A percentile compares a stretch with the other conserved stretches of the same genome.
Evolutionary conservation across 192 early-diverging fungal species (phyloP).

Genomic region (Podila epicladia): DNA sequence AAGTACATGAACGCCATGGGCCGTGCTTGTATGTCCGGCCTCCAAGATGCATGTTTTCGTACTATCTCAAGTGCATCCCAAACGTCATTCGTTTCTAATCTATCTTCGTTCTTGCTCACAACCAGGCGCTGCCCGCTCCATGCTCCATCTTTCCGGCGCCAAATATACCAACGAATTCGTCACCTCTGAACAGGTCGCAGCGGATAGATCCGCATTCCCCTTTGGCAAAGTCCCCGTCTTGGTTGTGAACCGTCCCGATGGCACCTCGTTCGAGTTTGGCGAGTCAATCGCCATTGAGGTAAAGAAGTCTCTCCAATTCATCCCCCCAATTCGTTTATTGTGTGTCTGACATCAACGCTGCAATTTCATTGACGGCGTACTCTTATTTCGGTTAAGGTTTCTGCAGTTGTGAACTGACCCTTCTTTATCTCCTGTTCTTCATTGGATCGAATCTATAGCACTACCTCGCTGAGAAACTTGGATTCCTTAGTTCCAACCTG

Average conservation of each 20-base stretch:
- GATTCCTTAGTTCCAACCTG: constrained; percentile 25
- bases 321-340: too few relatives aligned
- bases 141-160: constrained; percentile 29
- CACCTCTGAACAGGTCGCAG: constrained; percentile 7
- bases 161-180: constrained; percentile 42
- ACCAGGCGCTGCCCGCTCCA: constrained; percentile 3
- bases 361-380: not conserved
- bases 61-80: too few relatives aligned
- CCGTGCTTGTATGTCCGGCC: too few relatives aligned
- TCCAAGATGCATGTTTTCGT: too few relatives aligned
- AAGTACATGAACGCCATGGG: too few relatives aligned
- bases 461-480: constrained; percentile 43
- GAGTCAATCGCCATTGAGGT: constrained; percentile 45
- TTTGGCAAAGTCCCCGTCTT: constrained; percentile 41
- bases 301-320: not conserved
- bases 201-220: constrained; percentile 8
- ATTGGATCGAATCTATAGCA: constrained; percentile 8
- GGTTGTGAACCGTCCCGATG: constrained; percentile 20
- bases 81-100: too few relatives aligned
- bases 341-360: not conserved
- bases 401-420: not conserved
- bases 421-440: not conserved
- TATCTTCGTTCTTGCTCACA: too few relatives aligned
- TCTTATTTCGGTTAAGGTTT: too few relatives aligned
- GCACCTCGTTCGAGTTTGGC: constrained; percentile 31